A percentile compares a stretch with the other conserved stretches of the same genome.
Conservation (phyloP, 140 eudicot genomes). For the Stevia rebaudiana region DNA sequence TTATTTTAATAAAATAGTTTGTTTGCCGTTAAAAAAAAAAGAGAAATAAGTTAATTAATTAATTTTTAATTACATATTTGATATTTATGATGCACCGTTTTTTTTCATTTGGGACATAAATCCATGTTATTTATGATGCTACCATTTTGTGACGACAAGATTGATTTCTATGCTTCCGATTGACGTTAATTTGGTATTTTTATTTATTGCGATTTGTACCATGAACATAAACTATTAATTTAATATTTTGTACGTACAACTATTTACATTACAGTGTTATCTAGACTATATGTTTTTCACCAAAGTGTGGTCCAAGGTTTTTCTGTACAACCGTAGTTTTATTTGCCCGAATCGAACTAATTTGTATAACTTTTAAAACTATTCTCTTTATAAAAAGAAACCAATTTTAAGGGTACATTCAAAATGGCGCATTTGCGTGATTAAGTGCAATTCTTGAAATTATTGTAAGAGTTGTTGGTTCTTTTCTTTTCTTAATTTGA, state of each 20-base stretch:
- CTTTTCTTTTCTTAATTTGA: conserved; percentile 10
- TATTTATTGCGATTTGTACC: conserved; percentile 16
- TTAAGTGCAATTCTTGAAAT: conserved; percentile 6
- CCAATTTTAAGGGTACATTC: not conserved
- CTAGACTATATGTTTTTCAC: not conserved
- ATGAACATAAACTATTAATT: conserved; percentile 3
- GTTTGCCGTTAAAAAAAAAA: no score
- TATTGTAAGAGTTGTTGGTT: conserved; percentile 3
- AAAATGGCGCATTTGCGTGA: no score
- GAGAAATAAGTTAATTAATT: no score
- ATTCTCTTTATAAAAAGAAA: conserved; percentile 22
- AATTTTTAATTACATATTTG: no score
- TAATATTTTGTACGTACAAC: not conserved
- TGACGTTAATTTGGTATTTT: conserved; percentile 1
- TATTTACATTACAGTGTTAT: not conserved
- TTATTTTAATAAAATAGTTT: no score
- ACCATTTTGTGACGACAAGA: conserved; percentile 5
- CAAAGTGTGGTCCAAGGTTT: no score
- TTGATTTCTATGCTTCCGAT: conserved; percentile 2
- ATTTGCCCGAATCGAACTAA: conserved; percentile 6
- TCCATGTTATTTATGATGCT: conserved; percentile 3
- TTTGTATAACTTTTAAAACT: conserved; percentile 7
- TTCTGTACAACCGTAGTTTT: conserved; percentile 21
- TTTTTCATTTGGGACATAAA: not conserved
- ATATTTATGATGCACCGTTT: not conserved